These are phyloP conservation scores for Suhomyces yuchorum DNA, from an alignment of 1,139 yeast genomes.

Conservation along the genomic window DNA sequence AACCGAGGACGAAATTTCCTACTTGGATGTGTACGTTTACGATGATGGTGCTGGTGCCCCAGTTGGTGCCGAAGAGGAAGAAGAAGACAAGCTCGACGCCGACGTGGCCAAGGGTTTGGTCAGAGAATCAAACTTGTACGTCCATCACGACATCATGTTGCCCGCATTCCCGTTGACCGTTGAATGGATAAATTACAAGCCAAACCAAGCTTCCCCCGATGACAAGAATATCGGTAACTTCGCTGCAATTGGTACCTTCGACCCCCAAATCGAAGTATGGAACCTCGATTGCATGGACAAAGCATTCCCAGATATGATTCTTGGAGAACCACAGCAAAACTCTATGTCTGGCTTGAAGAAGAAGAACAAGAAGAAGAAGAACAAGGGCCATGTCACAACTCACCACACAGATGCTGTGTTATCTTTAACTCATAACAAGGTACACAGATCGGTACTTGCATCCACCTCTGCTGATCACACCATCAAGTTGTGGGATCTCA, in stretches of 20 bases:
- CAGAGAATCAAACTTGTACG: constrained; percentile 77
- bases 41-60: constrained; percentile 93
- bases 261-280: constrained; percentile 97
- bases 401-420: constrained; percentile 95
- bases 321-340: constrained; percentile 73
- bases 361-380: constrained; percentile 51
- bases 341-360: constrained; percentile 43
- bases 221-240: constrained; percentile 69
- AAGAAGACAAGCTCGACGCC: constrained; percentile 60
- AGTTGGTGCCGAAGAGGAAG: constrained; percentile 58
- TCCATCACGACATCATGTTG: constrained; percentile 95
- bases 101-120: constrained; percentile 70
- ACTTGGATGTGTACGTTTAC: constrained; percentile 88
- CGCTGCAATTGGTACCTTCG: constrained; percentile 96
- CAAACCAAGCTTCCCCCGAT: constrained; percentile 42
- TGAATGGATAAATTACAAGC: constrained; percentile 87
- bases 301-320: constrained; percentile 90
- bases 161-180: constrained; percentile 97
- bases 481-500: constrained; percentile 92
- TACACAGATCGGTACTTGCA: constrained; percentile 82
- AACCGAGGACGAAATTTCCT: constrained; percentile 94
- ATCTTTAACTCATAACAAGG: constrained; percentile 79
- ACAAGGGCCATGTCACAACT: constrained; percentile 57
- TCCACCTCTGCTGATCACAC: constrained; percentile 96
- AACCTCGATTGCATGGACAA: constrained; percentile 89